phyloP scores from a whole-genome alignment of 176 grass and related monocot genomes.

The Triticum timopheevii region DNA sequence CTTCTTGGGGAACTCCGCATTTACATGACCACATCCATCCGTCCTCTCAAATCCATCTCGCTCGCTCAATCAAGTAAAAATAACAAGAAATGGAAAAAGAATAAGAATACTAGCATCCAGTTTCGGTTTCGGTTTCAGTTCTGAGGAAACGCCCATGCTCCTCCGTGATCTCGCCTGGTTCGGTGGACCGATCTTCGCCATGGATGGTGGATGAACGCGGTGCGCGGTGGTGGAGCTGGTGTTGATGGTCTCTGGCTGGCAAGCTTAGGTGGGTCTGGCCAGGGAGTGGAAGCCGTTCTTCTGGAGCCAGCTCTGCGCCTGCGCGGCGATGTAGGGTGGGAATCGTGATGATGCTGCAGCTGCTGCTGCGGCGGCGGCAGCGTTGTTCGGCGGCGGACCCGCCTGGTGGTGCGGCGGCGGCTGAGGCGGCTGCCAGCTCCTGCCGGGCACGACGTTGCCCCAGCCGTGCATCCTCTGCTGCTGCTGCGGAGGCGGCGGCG shows the following conservation, averaged over 20 bases:
- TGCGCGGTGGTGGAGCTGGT: not conserved
- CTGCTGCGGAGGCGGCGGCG: constrained; percentile 33
- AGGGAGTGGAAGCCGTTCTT: constrained; percentile 75
- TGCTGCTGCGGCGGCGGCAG: constrained; percentile 33
- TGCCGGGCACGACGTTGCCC: constrained; percentile 24
- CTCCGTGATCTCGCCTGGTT: not conserved
- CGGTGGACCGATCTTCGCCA: constrained; percentile 14
- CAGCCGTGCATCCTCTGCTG: constrained; percentile 49
- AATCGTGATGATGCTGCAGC: constrained; percentile 99
- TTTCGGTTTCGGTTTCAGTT: not conserved
- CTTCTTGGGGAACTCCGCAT: constrained; percentile 41
- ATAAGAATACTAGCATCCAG: constrained; percentile 35
- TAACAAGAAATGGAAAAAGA: constrained; percentile 5
- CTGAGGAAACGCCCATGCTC: not conserved
- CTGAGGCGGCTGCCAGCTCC: constrained; percentile 41
- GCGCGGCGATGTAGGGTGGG: constrained; percentile 67
- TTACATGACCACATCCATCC: constrained; percentile 29
- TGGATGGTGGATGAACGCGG: not conserved
- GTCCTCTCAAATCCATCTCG: constrained; percentile 36
- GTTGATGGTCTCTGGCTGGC: not conserved
- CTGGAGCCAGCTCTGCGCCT: constrained; percentile 61
- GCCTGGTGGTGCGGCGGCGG: constrained; percentile 15
- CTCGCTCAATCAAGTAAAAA: constrained; percentile 39
- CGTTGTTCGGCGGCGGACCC: not conserved
- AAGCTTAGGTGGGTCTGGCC: constrained; percentile 40